Conservation (phyloP, 352 stramenopile species). For the Globisporangium okanoganense region DNA sequence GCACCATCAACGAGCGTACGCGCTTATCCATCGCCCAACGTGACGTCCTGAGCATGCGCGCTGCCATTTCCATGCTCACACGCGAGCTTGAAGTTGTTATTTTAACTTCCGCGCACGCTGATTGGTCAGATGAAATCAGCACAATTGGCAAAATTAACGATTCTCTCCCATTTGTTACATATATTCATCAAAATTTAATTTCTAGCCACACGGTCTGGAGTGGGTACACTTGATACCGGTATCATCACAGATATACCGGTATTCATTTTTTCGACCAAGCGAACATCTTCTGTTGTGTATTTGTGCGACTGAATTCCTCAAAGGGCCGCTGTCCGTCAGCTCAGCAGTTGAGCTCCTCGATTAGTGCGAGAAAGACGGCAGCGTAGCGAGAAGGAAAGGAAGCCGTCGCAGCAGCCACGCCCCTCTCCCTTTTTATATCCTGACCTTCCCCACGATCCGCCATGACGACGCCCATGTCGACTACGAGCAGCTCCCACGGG, state of each 20-base stretch:
- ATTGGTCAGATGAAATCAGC: no score
- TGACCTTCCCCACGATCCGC: background rate
- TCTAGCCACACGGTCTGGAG: background rate
- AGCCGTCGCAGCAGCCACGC: background rate
- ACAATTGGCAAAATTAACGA: no score
- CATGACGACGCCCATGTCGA: slow-evolving; percentile 9
- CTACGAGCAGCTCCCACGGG: slow-evolving; percentile 8
- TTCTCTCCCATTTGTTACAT: no score
- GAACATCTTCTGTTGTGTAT: background rate
- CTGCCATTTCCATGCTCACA: background rate
- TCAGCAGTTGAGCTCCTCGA: background rate
- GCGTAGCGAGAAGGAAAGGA: background rate
- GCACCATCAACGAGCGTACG: background rate
- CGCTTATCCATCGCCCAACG: background rate
- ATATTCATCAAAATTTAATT: no score
- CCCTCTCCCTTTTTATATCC: background rate
- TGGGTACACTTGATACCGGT: background rate
- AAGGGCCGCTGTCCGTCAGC: background rate
- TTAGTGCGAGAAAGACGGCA: background rate
- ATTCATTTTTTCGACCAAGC: no score
- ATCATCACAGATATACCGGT: background rate
- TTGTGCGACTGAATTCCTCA: slow-evolving; percentile 8
- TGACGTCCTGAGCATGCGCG: background rate
- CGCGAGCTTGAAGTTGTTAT: background rate
- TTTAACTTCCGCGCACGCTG: slow-evolving; percentile 1